phyloP scores from a whole-genome alignment of 1,284 basidiomycete species.

The Lentinus polychrous region DNA sequence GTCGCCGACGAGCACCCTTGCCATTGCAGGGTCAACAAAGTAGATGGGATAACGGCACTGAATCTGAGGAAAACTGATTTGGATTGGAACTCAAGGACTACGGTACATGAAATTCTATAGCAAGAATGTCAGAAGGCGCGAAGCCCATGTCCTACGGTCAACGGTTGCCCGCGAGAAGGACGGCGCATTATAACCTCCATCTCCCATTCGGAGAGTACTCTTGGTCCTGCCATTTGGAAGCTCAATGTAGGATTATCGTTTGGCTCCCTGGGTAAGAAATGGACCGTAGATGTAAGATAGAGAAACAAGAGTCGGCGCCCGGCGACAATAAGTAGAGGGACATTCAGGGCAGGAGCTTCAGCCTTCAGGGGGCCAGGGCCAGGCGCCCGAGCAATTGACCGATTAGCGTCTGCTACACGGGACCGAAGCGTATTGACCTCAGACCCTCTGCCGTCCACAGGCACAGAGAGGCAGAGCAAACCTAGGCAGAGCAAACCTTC shows the following conservation, averaged over 20 bases:
- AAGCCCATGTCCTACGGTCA: constrained; percentile 40
- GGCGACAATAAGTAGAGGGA: too few species aligned
- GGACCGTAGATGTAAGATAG: constrained; percentile 56
- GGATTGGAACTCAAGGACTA: neutral
- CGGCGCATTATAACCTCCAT: constrained; percentile 68
- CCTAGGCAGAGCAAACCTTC: too few species aligned
- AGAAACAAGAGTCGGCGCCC: constrained; percentile 13
- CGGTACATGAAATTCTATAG: neutral
- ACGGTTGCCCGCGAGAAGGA: constrained; percentile 19
- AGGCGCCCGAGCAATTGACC: neutral
- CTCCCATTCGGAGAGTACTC: constrained; percentile 30
- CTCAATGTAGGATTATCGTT: constrained; percentile 35
- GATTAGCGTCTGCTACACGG: neutral
- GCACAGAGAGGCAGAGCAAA: too few species aligned
- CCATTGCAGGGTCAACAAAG: too few species aligned
- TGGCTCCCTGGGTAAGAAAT: constrained; percentile 59
- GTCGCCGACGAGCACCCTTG: too few species aligned
- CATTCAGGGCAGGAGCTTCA: too few species aligned
- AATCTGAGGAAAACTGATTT: neutral
- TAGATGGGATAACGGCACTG: neutral
- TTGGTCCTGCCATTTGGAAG: constrained; percentile 75
- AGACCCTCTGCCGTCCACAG: too few species aligned
- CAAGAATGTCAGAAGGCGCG: constrained; percentile 56
- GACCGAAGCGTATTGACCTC: neutral
- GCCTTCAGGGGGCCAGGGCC: too few species aligned